These are phyloP conservation scores for Russula olivacea DNA, from an alignment of 768 basidiomycete species.

Conservation along the genomic window DNA sequence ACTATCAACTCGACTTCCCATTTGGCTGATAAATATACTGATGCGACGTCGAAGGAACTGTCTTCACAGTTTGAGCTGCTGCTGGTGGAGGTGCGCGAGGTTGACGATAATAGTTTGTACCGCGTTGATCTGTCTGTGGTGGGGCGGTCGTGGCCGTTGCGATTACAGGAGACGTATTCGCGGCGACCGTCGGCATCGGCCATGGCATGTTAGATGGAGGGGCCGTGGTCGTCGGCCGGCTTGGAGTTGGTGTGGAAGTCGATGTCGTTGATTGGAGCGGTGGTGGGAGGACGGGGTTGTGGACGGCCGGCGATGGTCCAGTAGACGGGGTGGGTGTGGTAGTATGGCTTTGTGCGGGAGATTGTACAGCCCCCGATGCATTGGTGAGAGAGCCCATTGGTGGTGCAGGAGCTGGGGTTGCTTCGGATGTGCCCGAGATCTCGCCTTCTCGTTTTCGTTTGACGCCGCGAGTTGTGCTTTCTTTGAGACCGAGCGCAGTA, in stretches of 20 bases:
- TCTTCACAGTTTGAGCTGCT: constrained; percentile 2
- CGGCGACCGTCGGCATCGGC: constrained; percentile 27
- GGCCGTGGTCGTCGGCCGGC: constrained; percentile 17
- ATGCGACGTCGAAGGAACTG: constrained; percentile 16
- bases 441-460: constrained; percentile 50
- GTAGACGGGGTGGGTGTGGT: constrained; percentile 21
- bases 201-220: constrained; percentile 22
- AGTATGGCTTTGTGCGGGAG: constrained; percentile 23
- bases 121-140: constrained; percentile 11
- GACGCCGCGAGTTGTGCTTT: constrained; percentile 56
- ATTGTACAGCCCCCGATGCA: constrained; percentile 12
- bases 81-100: constrained; percentile 12
- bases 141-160: constrained; percentile 6
- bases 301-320: constrained; percentile 24
- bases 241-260: constrained; percentile 16
- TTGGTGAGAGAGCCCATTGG: constrained; percentile 17
- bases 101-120: constrained; percentile 19
- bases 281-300: constrained; percentile 12
- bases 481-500: constrained; percentile 70
- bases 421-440: constrained; percentile 5
- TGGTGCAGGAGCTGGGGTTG: not conserved
- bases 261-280: constrained; percentile 17
- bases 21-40: constrained; percentile 25
- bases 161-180: constrained; percentile 24
- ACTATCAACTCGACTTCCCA: constrained; percentile 21